Conservation (phyloP, 2,329 filamentous ascomycete species). For the Fusarium oligoseptatum region DNA sequence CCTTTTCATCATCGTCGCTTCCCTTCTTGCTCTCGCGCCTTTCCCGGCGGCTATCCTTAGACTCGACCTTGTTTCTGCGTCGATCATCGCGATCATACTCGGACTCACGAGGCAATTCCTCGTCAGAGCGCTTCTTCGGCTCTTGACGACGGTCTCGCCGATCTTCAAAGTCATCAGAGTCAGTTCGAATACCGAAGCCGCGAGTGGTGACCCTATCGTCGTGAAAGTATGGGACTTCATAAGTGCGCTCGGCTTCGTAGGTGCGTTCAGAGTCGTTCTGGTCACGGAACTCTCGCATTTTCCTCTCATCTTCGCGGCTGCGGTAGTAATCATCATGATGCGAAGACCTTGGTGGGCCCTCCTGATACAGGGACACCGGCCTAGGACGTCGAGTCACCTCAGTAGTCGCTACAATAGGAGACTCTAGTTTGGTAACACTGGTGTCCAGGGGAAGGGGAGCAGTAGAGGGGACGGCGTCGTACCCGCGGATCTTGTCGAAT, state of each 20-base stretch:
- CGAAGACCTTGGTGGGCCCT: constrained; percentile 57
- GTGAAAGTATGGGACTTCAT: constrained; percentile 54
- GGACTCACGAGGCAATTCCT: constrained; percentile 46
- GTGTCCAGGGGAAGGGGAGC: constrained; percentile 57
- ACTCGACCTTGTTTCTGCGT: constrained; percentile 43
- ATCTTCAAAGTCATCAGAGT: constrained; percentile 57
- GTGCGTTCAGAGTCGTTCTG: constrained; percentile 53
- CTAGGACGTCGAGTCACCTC: constrained; percentile 52
- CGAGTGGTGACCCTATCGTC: constrained; percentile 62
- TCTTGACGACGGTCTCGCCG: constrained; percentile 55
- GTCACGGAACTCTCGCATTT: constrained; percentile 58
- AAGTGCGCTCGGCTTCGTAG: constrained; percentile 43
- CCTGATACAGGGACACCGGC: constrained; percentile 67
- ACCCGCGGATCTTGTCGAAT: constrained; percentile 74
- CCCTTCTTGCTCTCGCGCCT: constrained; percentile 48
- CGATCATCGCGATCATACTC: constrained; percentile 49
- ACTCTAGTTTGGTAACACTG: constrained; percentile 39
- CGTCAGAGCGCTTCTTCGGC: constrained; percentile 49
- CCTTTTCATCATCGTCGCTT: constrained; percentile 55
- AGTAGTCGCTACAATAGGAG: constrained; percentile 21
- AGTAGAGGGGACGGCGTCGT: constrained; percentile 62
- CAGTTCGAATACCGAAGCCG: constrained; percentile 67
- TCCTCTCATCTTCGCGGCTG: constrained; percentile 61
- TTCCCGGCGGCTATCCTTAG: constrained; percentile 48
- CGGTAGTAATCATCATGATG: constrained; percentile 65